Conservation (phyloP, 768 basidiomycete species). For the Tricholoma furcatifolium region DNA sequence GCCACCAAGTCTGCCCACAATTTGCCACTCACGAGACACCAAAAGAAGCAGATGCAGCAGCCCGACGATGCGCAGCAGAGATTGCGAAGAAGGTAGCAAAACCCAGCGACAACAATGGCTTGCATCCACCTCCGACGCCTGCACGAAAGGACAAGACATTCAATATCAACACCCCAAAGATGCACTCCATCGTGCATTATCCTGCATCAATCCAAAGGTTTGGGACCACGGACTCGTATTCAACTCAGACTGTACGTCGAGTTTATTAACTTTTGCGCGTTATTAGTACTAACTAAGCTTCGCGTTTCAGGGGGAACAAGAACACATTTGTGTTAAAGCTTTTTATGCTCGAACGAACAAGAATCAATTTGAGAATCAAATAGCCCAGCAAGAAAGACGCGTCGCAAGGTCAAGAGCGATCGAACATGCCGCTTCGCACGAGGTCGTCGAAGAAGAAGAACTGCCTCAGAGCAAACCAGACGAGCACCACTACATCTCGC, state of each 20-base stretch:
- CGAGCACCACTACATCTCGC: background rate
- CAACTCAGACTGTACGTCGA: constrained; percentile 29
- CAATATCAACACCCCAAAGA: constrained; percentile 26
- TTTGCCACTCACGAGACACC: constrained; percentile 12
- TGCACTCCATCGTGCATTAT: constrained; percentile 30
- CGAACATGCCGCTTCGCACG: background rate
- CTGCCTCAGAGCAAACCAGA: background rate
- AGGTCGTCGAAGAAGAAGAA: background rate
- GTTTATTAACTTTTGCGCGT: background rate
- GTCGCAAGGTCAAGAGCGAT: constrained; percentile 12
- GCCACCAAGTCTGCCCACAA: constrained; percentile 7
- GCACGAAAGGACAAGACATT: background rate
- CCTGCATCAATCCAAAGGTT: constrained; percentile 16
- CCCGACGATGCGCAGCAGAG: background rate
- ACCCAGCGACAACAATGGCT: background rate
- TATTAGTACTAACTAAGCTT: background rate
- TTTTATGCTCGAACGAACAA: no score
- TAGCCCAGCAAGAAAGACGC: constrained; percentile 13
- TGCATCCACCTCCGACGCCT: no score
- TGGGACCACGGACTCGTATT: constrained; percentile 34
- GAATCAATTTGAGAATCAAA: constrained; percentile 18
- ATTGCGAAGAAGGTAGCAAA: background rate
- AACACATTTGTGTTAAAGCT: constrained; percentile 9
- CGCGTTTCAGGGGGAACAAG: constrained; percentile 6
- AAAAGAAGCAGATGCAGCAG: constrained; percentile 2